Base-by-base conservation (phyloP, 495 filamentous ascomycete species). In the Apiosordaria backusii region DNA sequence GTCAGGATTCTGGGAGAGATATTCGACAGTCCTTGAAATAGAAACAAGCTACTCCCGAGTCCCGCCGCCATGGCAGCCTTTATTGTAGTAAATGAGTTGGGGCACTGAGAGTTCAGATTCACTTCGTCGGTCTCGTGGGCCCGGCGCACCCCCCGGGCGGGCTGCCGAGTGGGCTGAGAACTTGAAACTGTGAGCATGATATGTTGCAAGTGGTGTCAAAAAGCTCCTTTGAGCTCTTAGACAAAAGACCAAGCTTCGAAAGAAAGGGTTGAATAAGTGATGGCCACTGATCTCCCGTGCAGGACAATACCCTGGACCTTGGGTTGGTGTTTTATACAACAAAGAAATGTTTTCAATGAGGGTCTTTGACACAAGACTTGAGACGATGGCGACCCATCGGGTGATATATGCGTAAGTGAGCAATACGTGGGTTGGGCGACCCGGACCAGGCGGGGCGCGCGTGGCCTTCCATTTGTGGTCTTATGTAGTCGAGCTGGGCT, bases 21-120 rank as follows among this genome's bases (percentile, higher is more conserved):
- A 4, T 15, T 50, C 13, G 63, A 59, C 1, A 70, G 50, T 21
- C 63, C 29, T 15, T 59, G 63, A 50, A 66, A 65, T 0, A 70
- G 26, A 9, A 70, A 70, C 0, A 71, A 53, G 53, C 67, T 70
- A 52, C 45, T 68, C 16, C 65, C 61, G n/a, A 71, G 27, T 4
- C 67, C 70, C 1, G 67, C 67, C 3, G 65, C 69, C 65, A 73
- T 61, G 65, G 65, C 67, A 26, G 61, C 29, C 66, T 64, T 70
- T 67, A 73, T 69, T 22, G 54, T 60, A 0, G 26, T 50, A n/a
- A 45, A 45, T 45, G 35, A 45, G 35, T 45, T 45, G 10, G 13
- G 13, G 16, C 35, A 45, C 35, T 1, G 2, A 6, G 35, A 45
- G 35, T 13, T 45, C 9, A 45, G 13, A 45, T 45, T 45, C 0